Percentiles rank a stretch among this genome's conserved stretches.
Evolutionary conservation across 176 grass and related monocot genomes (phyloP).

Genomic region (Zea mays): DNA sequence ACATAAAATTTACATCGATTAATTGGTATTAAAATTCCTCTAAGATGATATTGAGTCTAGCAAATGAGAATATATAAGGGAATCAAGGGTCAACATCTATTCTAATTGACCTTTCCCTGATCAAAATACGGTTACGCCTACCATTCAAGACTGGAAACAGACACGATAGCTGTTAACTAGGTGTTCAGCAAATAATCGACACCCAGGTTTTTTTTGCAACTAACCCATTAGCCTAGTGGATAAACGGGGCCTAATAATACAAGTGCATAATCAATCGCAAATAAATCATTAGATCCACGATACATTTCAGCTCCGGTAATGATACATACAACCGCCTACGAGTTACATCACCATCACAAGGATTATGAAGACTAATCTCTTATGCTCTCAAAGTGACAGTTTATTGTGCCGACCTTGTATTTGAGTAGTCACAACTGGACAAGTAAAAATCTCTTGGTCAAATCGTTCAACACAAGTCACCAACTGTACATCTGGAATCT

Average conservation of each 20-base stretch:
- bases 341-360: conserved; percentile 21
- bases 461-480: conserved; percentile 50
- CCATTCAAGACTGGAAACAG: neutral
- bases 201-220: neutral
- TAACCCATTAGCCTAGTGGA: too few species aligned
- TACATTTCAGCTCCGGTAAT: neutral
- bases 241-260: neutral
- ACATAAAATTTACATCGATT: too few species aligned
- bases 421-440: conserved; percentile 32
- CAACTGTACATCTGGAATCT: conserved; percentile 46
- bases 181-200: neutral
- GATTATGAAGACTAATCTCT: conserved; percentile 18
- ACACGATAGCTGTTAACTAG: neutral
- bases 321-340: conserved; percentile 33
- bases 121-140: neutral
- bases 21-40: too few species aligned
- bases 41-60: too few species aligned
- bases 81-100: too few species aligned
- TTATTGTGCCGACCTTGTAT: conserved; percentile 40
- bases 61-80: too few species aligned
- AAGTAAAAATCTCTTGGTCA: conserved; percentile 38
- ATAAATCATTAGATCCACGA: conserved; percentile 13
- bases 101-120: neutral
- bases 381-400: conserved; percentile 23
- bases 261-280: neutral